phyloP scores from a whole-genome alignment of 2,329 filamentous ascomycete genomes.

The Chaetomiaceae sp. region DNA sequence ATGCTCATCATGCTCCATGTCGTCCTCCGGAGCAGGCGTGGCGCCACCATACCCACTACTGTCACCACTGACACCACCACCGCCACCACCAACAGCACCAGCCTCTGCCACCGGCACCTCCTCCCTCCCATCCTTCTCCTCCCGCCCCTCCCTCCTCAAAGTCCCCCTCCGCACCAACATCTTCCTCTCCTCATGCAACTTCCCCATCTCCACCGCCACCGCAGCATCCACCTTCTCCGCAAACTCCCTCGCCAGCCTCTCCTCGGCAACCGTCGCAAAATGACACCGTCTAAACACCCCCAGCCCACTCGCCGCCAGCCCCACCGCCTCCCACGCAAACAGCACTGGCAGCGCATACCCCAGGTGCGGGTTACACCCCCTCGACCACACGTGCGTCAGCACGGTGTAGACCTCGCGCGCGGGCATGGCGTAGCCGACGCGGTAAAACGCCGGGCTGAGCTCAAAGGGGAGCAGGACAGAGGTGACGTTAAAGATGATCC shows the following conservation, averaged over 20 bases:
- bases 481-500: constrained; percentile 41
- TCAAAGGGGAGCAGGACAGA: constrained; percentile 41
- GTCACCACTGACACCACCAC: too few species aligned
- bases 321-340: constrained; percentile 36
- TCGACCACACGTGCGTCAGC: constrained; percentile 41
- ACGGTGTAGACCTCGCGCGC: constrained; percentile 38
- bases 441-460: constrained; percentile 39
- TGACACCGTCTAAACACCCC: constrained; percentile 32
- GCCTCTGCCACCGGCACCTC: constrained; percentile 9
- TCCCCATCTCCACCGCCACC: constrained; percentile 26
- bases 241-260: constrained; percentile 25
- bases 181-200: constrained; percentile 12
- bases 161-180: neutral
- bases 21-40: too few species aligned
- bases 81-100: constrained; percentile 12
- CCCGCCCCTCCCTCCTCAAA: neutral
- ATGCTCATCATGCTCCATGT: too few species aligned
- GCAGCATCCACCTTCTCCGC: constrained; percentile 28
- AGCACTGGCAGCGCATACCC: constrained; percentile 39
- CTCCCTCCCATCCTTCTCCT: too few species aligned
- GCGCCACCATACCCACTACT: too few species aligned
- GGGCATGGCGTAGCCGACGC: constrained; percentile 37
- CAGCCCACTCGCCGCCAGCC: constrained; percentile 23
- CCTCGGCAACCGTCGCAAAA: constrained; percentile 29
- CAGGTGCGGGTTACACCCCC: constrained; percentile 38